Evolutionary conservation across 805 yeast species (phyloP).

Genomic region (Myxozyma vanderwaltii): DNA sequence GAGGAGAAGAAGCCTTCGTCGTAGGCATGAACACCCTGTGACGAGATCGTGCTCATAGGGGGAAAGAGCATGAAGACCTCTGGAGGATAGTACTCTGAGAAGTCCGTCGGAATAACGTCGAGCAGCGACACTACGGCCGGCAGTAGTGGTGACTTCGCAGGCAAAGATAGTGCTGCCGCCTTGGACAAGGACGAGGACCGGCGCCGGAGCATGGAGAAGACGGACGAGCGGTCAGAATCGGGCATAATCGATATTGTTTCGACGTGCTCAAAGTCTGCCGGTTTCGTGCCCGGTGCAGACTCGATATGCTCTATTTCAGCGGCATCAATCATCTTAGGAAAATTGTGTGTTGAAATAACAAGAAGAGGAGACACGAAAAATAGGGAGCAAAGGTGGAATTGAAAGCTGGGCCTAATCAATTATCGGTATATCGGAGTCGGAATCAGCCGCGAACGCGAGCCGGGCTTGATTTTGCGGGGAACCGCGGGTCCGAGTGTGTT

Average conservation of each 20-base stretch:
- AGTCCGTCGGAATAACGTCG: constrained; percentile 14
- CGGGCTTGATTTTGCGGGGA: constrained; percentile 2
- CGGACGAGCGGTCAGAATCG: constrained; percentile 1
- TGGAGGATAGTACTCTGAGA: constrained; percentile 24
- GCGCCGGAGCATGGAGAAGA: background rate
- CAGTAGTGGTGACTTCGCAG: background rate
- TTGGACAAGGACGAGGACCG: background rate
- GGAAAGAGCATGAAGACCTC: constrained; percentile 15
- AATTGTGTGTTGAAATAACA: background rate
- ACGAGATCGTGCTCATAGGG: too few relatives aligned
- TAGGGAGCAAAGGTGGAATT: background rate
- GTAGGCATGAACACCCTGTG: background rate
- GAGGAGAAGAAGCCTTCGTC: constrained; percentile 9
- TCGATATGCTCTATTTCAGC: constrained; percentile 5
- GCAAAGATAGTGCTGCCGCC: background rate
- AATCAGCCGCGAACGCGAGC: background rate
- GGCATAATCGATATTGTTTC: constrained; percentile 13
- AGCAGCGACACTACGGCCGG: constrained; percentile 8
- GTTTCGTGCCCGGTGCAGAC: background rate
- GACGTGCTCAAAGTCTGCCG: constrained; percentile 22
- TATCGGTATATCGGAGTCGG: too few relatives aligned
- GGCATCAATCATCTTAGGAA: background rate
- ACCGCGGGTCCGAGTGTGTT: background rate
- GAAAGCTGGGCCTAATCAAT: too few relatives aligned
- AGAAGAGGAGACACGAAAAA: too few relatives aligned